Evolutionary conservation across 2,329 filamentous ascomycete genomes (phyloP).

Genomic region (Cladosporium sphaerospermum): DNA sequence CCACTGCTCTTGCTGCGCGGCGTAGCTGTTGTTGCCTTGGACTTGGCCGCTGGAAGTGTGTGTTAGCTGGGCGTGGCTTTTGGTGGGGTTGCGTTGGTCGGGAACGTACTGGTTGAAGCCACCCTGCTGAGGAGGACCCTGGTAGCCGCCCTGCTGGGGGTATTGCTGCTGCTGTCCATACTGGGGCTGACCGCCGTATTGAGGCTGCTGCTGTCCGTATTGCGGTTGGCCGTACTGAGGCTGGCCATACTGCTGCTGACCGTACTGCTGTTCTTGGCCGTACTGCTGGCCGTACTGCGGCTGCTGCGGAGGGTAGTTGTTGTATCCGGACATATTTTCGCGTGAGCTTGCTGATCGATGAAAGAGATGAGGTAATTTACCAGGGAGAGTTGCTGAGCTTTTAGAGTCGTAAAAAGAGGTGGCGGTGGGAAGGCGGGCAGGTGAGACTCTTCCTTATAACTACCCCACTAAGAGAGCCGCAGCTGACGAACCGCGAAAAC

Average conservation of each 20-base stretch:
- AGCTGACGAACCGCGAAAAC: slow-evolving; percentile 9
- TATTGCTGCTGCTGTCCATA: slow-evolving; percentile 17
- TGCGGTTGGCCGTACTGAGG: slow-evolving; percentile 20
- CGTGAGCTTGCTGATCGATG: neutral
- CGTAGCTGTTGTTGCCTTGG: slow-evolving; percentile 14
- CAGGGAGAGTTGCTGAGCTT: neutral
- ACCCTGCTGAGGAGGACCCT: slow-evolving; percentile 21
- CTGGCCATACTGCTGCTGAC: slow-evolving; percentile 17
- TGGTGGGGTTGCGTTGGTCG: neutral
- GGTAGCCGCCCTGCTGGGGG: slow-evolving; percentile 16
- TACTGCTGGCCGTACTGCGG: slow-evolving; percentile 17
- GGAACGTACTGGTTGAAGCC: slow-evolving; percentile 15
- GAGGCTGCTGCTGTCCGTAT: slow-evolving; percentile 17
- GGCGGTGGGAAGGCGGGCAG: slow-evolving; percentile 7
- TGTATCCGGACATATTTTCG: slow-evolving; percentile 46
- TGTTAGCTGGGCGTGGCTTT: neutral
- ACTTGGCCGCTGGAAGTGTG: slow-evolving; percentile 21
- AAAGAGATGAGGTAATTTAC: neutral
- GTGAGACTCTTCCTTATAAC: neutral
- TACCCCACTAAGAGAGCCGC: neutral
- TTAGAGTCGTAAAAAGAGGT: neutral
- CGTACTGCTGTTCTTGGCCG: slow-evolving; percentile 15
- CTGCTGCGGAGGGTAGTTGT: slow-evolving; percentile 25
- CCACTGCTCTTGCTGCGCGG: slow-evolving; percentile 10
- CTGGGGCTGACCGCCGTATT: slow-evolving; percentile 15